Conservation (phyloP, 306 rosid species). For the Medicago arabica region DNA sequence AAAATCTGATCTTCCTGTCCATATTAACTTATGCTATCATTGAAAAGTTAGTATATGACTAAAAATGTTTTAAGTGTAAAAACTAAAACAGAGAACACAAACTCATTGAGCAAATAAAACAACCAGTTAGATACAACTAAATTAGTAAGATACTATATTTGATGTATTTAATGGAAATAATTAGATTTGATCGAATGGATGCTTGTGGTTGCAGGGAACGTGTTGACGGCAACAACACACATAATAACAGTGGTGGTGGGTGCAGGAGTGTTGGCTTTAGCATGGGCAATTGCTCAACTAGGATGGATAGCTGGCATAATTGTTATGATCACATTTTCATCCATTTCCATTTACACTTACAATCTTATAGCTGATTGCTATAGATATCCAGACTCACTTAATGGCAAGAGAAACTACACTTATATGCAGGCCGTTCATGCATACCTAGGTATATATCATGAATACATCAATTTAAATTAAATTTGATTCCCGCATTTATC, state of each 20-base stretch:
- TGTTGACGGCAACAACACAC: constrained; percentile 45
- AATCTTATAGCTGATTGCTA: constrained; percentile 56
- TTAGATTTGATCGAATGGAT: not conserved
- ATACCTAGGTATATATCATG: constrained; percentile 32
- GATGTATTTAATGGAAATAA: not conserved
- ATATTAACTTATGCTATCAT: not conserved
- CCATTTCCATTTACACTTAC: constrained; percentile 49
- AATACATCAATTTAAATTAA: no score
- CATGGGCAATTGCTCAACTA: constrained; percentile 51
- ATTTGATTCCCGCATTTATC: no score
- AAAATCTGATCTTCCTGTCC: no score
- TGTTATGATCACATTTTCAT: constrained; percentile 38
- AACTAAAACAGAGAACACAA: not conserved
- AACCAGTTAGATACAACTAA: no score
- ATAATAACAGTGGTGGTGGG: constrained; percentile 53
- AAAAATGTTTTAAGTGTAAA: not conserved
- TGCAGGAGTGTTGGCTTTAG: constrained; percentile 52
- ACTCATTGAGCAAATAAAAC: no score
- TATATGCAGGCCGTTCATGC: constrained; percentile 55
- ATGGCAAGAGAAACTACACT: constrained; percentile 52
- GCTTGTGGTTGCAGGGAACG: constrained; percentile 37
- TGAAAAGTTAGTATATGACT: not conserved
- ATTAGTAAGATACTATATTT: no score
- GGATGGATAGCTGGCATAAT: constrained; percentile 51
- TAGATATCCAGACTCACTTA: constrained; percentile 43